These are phyloP conservation scores for Suillus bovinus DNA, from an alignment of 768 basidiomycete genomes.

Conservation along the genomic window DNA sequence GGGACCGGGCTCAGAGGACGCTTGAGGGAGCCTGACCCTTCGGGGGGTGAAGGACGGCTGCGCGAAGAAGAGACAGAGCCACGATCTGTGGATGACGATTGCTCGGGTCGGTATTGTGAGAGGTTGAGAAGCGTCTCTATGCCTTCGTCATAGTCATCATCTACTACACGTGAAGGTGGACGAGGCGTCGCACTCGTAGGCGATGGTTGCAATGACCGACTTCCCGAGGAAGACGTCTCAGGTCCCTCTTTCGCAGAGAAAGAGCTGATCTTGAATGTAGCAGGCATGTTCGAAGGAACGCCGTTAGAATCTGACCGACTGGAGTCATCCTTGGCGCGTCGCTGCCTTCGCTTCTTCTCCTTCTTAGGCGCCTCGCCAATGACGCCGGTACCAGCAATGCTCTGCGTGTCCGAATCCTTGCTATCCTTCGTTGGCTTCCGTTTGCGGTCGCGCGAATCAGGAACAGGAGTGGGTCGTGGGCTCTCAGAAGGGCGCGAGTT, in stretches of 20 bases:
- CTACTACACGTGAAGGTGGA: slow-evolving; percentile 67
- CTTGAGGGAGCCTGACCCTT: slow-evolving; percentile 51
- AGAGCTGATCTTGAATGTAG: slow-evolving; percentile 33
- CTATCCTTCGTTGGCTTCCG: slow-evolving; percentile 47
- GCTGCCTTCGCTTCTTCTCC: slow-evolving; percentile 52
- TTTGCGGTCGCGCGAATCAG: slow-evolving; percentile 48
- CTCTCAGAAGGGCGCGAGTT: slow-evolving; percentile 59
- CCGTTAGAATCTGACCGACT: slow-evolving; percentile 27
- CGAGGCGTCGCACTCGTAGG: slow-evolving; percentile 62
- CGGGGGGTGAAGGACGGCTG: slow-evolving; percentile 64
- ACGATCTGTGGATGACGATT: slow-evolving; percentile 40
- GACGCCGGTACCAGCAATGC: slow-evolving; percentile 24
- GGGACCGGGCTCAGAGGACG: slow-evolving; percentile 67
- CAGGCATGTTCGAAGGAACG: slow-evolving; percentile 30
- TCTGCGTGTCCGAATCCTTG: slow-evolving; percentile 43
- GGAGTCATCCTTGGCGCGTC: slow-evolving; percentile 46
- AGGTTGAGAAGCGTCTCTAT: slow-evolving; percentile 83
- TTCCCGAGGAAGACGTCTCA: slow-evolving; percentile 64
- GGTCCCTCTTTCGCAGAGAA: slow-evolving; percentile 49
- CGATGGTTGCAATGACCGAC: slow-evolving; percentile 68
- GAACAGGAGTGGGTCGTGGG: slow-evolving; percentile 46
- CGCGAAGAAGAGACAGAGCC: slow-evolving; percentile 63
- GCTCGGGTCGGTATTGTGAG: slow-evolving; percentile 41
- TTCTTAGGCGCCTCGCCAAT: slow-evolving; percentile 52
- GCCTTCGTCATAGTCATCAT: slow-evolving; percentile 95